Evolutionary conservation across 306 rosid genomes (phyloP), one percentile per base, ranked within the genome.

Genomic region (Luffa acutangula): DNA sequence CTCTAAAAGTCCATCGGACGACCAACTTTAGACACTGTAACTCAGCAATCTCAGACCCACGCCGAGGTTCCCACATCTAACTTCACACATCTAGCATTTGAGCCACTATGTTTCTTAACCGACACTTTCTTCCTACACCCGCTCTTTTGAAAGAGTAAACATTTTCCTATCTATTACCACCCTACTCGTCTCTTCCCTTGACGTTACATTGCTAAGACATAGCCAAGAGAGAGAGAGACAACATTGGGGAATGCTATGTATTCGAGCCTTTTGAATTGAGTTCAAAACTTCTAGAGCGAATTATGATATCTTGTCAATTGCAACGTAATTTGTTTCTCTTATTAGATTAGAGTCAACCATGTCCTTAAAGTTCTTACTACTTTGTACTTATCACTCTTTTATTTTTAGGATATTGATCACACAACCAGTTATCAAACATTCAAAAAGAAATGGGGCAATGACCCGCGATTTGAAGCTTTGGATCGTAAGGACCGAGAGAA

Each of bases 401-500:
- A 17, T 80, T 87, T 87, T 81, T 89, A 93, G 97, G 93, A 93
- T 63, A 93, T 93, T 80, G 85, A 90, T 81, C 87, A 84, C 39
- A 80, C 80, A 51, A 91, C 94, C 13, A 91, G 91, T 84, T 93
- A 91, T 85, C 97, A 89, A 71, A 78, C 85, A 79, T 89, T 93
- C 49, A 88, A 90, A 79, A 93, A 90, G 93, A 93, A 88, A 90
- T 95, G 97, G 97, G 97, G 92, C 74, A 83, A 83, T 69, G 99
- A 95, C 86, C 85, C 88, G 18, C 89, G 99, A 75, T 93, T 93
- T 89, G 90, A 90, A 86, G 95, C 89, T 56, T 85, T 95, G 89
- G 97, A 95, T 80, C 97, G 97, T 89, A 95, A 90, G 85, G 99
- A 95, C 56, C 92, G 91, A 56, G 97, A 95, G 87, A 88, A 93